Percentiles rank a stretch among this genome's conserved stretches.
Evolutionary conservation across 257 asterid genomes (phyloP).

Genomic region (Nyctanthes arbortristis): DNA sequence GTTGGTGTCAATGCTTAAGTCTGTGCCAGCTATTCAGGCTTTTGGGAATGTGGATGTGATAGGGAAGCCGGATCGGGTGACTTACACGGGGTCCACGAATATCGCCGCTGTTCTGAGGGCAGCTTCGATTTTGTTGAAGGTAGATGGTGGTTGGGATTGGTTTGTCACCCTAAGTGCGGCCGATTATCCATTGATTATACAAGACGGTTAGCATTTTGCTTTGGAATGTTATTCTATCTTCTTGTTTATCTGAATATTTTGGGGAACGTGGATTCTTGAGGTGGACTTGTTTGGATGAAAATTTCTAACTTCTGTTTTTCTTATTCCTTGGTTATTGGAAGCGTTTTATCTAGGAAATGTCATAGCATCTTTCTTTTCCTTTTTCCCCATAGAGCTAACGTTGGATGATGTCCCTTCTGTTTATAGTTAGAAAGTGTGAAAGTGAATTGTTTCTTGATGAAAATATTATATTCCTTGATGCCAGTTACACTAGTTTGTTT

Average conservation of each 20-base stretch:
- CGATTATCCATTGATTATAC: constrained; percentile 93
- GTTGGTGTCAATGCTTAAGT: constrained; percentile 60
- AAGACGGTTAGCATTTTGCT: constrained; percentile 69
- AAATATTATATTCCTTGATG: not conserved
- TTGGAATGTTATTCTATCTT: not conserved
- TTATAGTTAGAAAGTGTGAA: not conserved
- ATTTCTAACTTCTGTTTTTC: not conserved
- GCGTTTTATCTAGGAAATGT: not conserved
- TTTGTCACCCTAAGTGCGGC: constrained; percentile 78
- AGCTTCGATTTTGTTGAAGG: constrained; percentile 75
- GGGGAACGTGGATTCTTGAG: not conserved
- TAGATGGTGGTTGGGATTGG: constrained; percentile 95
- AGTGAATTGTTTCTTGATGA: not conserved
- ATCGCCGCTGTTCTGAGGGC: constrained; percentile 86
- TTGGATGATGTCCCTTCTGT: not conserved
- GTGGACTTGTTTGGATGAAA: not conserved
- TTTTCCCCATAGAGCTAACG: no score
- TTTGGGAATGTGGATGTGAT: constrained; percentile 95
- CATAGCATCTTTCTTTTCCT: no score
- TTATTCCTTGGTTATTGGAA: not conserved
- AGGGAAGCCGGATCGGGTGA: constrained; percentile 93
- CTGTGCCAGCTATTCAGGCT: constrained; percentile 71
- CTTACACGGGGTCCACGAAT: constrained; percentile 88
- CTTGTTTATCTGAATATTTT: not conserved
- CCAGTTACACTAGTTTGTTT: no score